Evolutionary conservation across 495 filamentous ascomycete species (phyloP).

Genomic region (Aspergillus sclerotiicarbonarius): DNA sequence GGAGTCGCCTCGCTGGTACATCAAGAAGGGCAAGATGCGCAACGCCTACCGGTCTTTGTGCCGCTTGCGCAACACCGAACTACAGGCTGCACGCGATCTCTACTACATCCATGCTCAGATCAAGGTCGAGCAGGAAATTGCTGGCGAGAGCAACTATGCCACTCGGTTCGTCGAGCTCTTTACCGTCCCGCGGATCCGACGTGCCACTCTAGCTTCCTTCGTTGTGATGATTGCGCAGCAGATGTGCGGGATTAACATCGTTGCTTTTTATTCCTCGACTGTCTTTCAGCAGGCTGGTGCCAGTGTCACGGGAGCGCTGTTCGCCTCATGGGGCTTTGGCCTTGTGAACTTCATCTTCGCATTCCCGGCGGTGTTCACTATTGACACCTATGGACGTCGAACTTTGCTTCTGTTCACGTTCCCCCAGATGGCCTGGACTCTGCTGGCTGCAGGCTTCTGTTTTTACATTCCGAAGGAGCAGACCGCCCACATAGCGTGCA

Average conservation of each 20-base stretch:
- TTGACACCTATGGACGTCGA: slow-evolving; percentile 81
- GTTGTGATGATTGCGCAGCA: slow-evolving; percentile 77
- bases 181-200: slow-evolving; percentile 64
- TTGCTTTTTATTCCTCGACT: slow-evolving; percentile 81
- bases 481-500: slow-evolving; percentile 55
- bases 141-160: slow-evolving; percentile 50
- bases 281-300: slow-evolving; percentile 67
- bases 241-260: slow-evolving; percentile 78
- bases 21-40: slow-evolving; percentile 55
- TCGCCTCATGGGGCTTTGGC: slow-evolving; percentile 77
- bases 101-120: slow-evolving; percentile 65
- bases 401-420: slow-evolving; percentile 79
- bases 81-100: slow-evolving; percentile 65
- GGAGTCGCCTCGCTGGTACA: slow-evolving; percentile 69
- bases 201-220: slow-evolving; percentile 62
- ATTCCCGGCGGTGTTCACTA: slow-evolving; percentile 78
- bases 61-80: slow-evolving; percentile 56
- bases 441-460: slow-evolving; percentile 69
- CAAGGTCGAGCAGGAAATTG: slow-evolving; percentile 48
- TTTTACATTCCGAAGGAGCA: slow-evolving; percentile 58
- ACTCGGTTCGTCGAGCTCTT: slow-evolving; percentile 63
- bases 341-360: slow-evolving; percentile 82
- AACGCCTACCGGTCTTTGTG: slow-evolving; percentile 60
- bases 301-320: slow-evolving; percentile 55
- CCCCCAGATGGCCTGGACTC: slow-evolving; percentile 78